Evolutionary conservation across 768 basidiomycete genomes (phyloP).

Genomic region (Suillus americanus): DNA sequence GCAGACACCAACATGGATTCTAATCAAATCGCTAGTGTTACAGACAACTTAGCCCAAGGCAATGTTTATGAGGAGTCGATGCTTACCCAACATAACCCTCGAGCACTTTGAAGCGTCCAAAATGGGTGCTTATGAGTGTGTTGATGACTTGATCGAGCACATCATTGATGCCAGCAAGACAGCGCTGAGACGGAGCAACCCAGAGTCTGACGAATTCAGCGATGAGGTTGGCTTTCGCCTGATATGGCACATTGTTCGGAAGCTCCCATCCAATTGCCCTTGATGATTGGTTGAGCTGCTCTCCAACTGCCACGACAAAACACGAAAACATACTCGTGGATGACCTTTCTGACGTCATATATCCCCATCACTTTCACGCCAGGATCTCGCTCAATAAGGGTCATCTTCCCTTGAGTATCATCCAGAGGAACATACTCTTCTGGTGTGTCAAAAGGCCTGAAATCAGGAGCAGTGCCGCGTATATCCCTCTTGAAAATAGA

Average conservation of each 20-base stretch:
- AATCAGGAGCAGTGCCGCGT: constrained; percentile 35
- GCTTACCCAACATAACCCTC: constrained; percentile 37
- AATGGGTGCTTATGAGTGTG: constrained; percentile 33
- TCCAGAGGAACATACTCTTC: constrained; percentile 10
- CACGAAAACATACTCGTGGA: constrained; percentile 26
- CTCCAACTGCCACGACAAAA: neutral
- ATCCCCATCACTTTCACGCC: constrained; percentile 17
- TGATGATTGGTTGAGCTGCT: neutral
- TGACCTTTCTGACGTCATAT: constrained; percentile 33
- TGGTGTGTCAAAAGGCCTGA: constrained; percentile 24
- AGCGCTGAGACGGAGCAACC: constrained; percentile 27
- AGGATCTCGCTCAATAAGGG: constrained; percentile 16
- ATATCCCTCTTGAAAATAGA: constrained; percentile 31
- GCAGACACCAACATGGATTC: constrained; percentile 25
- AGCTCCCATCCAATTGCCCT: constrained; percentile 38
- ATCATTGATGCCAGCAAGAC: constrained; percentile 34
- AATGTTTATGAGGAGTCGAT: neutral
- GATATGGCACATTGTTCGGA: constrained; percentile 33
- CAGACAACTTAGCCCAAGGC: constrained; percentile 6
- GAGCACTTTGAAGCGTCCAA: constrained; percentile 40
- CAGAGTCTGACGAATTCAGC: constrained; percentile 30
- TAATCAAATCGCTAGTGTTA: constrained; percentile 27
- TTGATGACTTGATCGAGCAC: constrained; percentile 31
- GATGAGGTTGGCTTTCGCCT: constrained; percentile 32
- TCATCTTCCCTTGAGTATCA: constrained; percentile 13